phyloP scores from a whole-genome alignment of 169 alveolate genomes.

The Plasmodium vivax region DNA sequence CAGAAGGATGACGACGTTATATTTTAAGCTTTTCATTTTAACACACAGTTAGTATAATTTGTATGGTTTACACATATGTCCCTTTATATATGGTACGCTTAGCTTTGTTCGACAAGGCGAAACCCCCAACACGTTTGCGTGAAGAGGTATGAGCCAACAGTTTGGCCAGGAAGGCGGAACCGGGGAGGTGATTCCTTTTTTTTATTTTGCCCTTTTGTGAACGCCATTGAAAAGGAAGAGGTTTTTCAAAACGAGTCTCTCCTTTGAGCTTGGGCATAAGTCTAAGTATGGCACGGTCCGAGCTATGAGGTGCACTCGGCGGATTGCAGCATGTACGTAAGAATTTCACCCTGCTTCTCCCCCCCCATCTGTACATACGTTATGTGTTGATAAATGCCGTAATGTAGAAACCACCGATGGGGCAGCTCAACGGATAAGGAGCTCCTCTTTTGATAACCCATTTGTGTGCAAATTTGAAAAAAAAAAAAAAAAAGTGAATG shows the following conservation, averaged over 20 bases:
- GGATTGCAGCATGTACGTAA: not conserved
- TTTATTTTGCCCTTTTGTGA: not conserved
- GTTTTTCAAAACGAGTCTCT: not conserved
- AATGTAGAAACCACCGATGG: not conserved
- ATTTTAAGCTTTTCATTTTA: slow-evolving; percentile 16
- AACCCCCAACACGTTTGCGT: not conserved
- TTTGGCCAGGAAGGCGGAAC: not conserved
- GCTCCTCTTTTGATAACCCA: not conserved
- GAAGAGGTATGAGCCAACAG: not conserved
- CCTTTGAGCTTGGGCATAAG: not conserved
- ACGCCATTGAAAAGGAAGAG: not conserved
- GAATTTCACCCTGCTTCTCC: not conserved
- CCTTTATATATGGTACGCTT: not conserved
- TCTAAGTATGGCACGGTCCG: not conserved
- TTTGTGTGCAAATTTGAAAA: not conserved
- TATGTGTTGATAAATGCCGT: not conserved
- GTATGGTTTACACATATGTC: not conserved
- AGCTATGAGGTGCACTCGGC: not conserved
- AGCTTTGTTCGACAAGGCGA: not conserved
- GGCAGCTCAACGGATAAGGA: not conserved
- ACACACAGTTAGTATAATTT: not conserved
- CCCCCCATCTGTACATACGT: not conserved
- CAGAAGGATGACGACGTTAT: slow-evolving; percentile 72
- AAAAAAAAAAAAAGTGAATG: not conserved
- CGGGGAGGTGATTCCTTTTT: not conserved